Evolutionary conservation across 2,329 filamentous ascomycete genomes (phyloP).

Genomic region (Chaetomium globosum): DNA sequence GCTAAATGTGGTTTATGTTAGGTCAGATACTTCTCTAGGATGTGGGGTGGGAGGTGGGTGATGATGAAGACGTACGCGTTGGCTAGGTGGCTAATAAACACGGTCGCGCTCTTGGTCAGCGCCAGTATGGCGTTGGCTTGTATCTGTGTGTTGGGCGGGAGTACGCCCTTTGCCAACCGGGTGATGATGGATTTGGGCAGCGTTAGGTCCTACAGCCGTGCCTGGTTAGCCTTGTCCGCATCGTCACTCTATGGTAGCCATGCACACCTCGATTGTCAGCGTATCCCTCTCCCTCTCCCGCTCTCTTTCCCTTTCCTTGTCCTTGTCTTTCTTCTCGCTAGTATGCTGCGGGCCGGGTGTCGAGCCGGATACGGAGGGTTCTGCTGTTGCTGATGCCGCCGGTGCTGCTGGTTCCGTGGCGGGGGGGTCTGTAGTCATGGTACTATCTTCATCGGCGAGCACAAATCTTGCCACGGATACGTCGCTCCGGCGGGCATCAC

Average conservation of each 20-base stretch:
- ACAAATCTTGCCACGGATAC: constrained; percentile 51
- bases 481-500: constrained; percentile 50
- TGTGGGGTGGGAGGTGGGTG: background rate
- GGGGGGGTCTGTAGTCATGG: constrained; percentile 29
- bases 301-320: constrained; percentile 26
- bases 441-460: constrained; percentile 47
- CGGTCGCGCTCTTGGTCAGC: constrained; percentile 77
- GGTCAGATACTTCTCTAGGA: background rate
- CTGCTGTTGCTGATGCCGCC: constrained; percentile 29
- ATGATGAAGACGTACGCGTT: constrained; percentile 60
- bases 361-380: constrained; percentile 34
- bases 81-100: constrained; percentile 81
- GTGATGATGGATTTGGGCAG: constrained; percentile 82
- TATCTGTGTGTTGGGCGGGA: constrained; percentile 80
- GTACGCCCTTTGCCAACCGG: constrained; percentile 74
- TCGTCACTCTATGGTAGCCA: constrained; percentile 16
- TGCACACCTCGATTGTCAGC: constrained; percentile 57
- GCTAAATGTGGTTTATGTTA: constrained; percentile 46
- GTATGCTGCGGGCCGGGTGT: constrained; percentile 34
- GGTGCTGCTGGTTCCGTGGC: constrained; percentile 20
- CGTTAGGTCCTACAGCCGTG: constrained; percentile 58
- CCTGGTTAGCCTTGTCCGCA: background rate
- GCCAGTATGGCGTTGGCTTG: constrained; percentile 80
- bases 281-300: constrained; percentile 44
- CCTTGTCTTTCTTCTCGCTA: constrained; percentile 33